Evolutionary conservation across 139 green algal species (phyloP).

Genomic region (Chlamydomonas schloesseri): DNA sequence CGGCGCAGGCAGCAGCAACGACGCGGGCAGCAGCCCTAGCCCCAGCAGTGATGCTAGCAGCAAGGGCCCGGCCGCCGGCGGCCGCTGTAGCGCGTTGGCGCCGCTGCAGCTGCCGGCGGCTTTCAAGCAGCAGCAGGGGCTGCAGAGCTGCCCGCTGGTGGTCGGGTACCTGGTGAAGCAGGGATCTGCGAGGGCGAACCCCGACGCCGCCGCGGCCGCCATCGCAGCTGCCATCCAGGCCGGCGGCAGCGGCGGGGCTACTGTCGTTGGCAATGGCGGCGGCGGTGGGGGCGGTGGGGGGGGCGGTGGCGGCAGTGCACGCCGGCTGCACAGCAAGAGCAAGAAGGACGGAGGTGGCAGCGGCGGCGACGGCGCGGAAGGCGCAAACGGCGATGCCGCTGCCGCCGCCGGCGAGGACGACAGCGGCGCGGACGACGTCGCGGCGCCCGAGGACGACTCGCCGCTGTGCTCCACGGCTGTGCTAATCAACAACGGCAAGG

Average conservation of each 20-base stretch:
- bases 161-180: background rate
- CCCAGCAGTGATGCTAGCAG: too few relatives aligned
- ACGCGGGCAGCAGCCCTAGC: too few relatives aligned
- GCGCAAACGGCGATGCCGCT: too few relatives aligned
- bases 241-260: background rate
- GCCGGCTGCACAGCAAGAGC: background rate
- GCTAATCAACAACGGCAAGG: conserved; percentile 23
- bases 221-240: background rate
- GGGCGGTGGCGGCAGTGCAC: background rate
- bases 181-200: background rate
- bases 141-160: conserved; percentile 31
- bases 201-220: background rate
- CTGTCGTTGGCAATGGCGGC: background rate
- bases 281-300: too few relatives aligned
- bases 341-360: background rate
- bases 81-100: background rate
- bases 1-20: too few relatives aligned
- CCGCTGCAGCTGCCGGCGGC: background rate
- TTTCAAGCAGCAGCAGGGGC: conserved; percentile 1
- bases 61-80: too few relatives aligned
- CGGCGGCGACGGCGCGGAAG: too few relatives aligned
- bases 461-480: conserved; percentile 12
- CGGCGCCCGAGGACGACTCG: background rate
- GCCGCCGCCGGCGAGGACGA: too few relatives aligned
- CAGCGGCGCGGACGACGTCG: too few relatives aligned